These are phyloP conservation scores for Phyllosticta capitalensis DNA, from an alignment of 2,329 filamentous ascomycete genomes.

Conservation along the genomic window DNA sequence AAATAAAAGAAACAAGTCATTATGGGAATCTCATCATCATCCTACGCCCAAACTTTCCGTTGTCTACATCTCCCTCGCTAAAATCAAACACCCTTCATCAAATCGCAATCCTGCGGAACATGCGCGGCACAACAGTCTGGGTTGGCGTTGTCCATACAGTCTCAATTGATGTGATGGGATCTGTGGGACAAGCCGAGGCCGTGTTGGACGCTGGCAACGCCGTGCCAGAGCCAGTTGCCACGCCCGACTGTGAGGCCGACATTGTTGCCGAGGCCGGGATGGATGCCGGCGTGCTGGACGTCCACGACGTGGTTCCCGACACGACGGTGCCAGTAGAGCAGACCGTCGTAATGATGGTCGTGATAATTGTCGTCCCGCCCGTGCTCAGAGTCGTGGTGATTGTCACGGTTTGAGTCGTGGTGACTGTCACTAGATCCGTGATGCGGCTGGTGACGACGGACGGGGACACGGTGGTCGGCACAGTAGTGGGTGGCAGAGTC, in stretches of 20 bases:
- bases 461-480: background rate
- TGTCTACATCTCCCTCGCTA: background rate
- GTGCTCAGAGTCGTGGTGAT: background rate
- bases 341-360: background rate
- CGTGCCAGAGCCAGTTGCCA: background rate
- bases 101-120: background rate
- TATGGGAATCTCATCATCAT: background rate
- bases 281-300: background rate
- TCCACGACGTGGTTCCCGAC: conserved; percentile 2
- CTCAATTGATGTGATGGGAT: background rate
- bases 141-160: background rate
- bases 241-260: background rate
- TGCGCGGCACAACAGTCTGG: background rate
- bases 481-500: background rate
- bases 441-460: background rate
- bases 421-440: background rate
- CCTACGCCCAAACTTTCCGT: background rate
- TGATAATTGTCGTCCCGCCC: background rate
- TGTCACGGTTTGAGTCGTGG: background rate
- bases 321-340: conserved; percentile 4
- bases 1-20: background rate
- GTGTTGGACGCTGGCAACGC: background rate
- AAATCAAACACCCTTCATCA: background rate
- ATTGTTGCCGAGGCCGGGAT: background rate
- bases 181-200: background rate